Percentiles rank a stretch among this genome's conserved stretches.
Conservation (phyloP, 495 filamentous ascomycete species). For the Evernia prunastri region DNA sequence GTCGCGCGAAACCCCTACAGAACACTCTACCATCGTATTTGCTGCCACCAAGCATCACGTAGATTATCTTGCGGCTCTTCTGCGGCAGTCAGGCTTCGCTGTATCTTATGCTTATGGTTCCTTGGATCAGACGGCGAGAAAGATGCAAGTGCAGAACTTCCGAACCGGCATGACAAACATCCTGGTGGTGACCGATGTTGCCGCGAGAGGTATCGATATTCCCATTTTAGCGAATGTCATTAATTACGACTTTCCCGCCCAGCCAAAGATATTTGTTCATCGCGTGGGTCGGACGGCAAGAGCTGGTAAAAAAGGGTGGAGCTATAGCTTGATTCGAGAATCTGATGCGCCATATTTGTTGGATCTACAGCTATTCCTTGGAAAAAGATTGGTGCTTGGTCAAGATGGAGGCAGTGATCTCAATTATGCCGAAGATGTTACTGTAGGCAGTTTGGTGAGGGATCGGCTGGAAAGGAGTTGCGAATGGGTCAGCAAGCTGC, state of each 20-base stretch:
- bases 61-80: slow-evolving; percentile 77
- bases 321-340: slow-evolving; percentile 81
- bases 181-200: slow-evolving; percentile 95
- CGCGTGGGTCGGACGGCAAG: slow-evolving; percentile 91
- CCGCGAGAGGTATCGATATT: slow-evolving; percentile 95
- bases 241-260: slow-evolving; percentile 96
- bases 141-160: slow-evolving; percentile 84
- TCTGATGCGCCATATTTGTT: slow-evolving; percentile 84
- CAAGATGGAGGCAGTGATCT: slow-evolving; percentile 43
- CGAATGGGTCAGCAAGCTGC: slow-evolving; percentile 71
- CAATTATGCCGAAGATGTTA: slow-evolving; percentile 73
- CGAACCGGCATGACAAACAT: slow-evolving; percentile 77
- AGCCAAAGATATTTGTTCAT: slow-evolving; percentile 95
- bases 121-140: slow-evolving; percentile 86
- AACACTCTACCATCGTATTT: slow-evolving; percentile 89
- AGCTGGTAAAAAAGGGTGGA: slow-evolving; percentile 88
- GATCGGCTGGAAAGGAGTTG: slow-evolving; percentile 63
- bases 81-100: slow-evolving; percentile 69
- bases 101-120: slow-evolving; percentile 91
- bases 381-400: slow-evolving; percentile 68
- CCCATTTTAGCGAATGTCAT: slow-evolving; percentile 94
- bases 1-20: slow-evolving; percentile 53
- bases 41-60: slow-evolving; percentile 94
- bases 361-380: slow-evolving; percentile 91
- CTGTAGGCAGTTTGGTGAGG: slow-evolving; percentile 65